These are phyloP conservation scores for Dothistroma septosporum DNA, from an alignment of 2,329 filamentous ascomycete genomes.

Conservation along the genomic window DNA sequence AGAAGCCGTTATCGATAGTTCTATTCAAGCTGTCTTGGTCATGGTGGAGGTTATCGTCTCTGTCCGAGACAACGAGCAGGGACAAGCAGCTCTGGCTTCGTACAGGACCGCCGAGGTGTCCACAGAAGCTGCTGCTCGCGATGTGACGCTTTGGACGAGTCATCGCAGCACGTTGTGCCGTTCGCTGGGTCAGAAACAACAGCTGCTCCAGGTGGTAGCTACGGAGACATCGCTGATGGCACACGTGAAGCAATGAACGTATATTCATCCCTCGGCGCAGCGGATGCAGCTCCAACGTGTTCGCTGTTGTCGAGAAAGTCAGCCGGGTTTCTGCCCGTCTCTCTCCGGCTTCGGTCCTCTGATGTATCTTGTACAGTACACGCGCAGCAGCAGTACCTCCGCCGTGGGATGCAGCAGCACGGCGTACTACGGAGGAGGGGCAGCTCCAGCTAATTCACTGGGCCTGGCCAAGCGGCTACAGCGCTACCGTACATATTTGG, in stretches of 20 bases:
- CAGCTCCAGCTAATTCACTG: background rate
- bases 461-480: background rate
- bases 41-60: background rate
- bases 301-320: background rate
- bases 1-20: background rate
- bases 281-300: background rate
- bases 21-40: background rate
- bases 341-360: slow-evolving; percentile 8
- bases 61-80: slow-evolving; percentile 2
- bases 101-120: slow-evolving; percentile 3
- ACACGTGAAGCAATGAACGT: background rate
- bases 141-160: background rate
- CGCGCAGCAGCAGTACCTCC: background rate
- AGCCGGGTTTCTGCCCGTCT: background rate
- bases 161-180: slow-evolving; percentile 4
- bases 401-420: background rate
- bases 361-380: background rate
- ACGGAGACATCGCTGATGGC: background rate
- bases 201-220: background rate
- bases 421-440: background rate
- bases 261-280: background rate
- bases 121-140: background rate
- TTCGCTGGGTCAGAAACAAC: background rate
- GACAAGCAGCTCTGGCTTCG: slow-evolving; percentile 1
- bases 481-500: slow-evolving; percentile 1